phyloP scores from a whole-genome alignment of 768 basidiomycete species.

The Phlebiopsis flavidoalba region DNA sequence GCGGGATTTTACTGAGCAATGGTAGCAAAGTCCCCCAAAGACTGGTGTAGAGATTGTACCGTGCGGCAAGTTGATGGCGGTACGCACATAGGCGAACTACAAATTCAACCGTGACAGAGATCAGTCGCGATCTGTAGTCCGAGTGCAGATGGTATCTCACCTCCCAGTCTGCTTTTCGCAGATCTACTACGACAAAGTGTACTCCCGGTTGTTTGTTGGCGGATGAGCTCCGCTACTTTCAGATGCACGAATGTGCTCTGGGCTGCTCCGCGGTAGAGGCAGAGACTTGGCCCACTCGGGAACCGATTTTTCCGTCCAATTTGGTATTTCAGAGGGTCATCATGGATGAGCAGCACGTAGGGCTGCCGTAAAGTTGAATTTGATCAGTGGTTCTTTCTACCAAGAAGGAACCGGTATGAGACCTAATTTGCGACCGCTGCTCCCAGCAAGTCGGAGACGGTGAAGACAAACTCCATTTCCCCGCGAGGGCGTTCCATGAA shows the following conservation, averaged over 20 bases:
- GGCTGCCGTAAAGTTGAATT: background rate
- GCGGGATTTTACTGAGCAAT: slow-evolving; percentile 21
- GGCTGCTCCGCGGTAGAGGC: slow-evolving; percentile 15
- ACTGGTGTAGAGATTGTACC: slow-evolving; percentile 37
- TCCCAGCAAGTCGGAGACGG: too few species aligned
- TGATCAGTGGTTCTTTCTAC: too few species aligned
- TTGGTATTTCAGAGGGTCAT: background rate
- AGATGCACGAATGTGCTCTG: slow-evolving; percentile 15
- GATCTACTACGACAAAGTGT: slow-evolving; percentile 33
- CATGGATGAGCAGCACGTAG: background rate
- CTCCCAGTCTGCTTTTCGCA: slow-evolving; percentile 33
- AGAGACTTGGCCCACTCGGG: slow-evolving; percentile 17
- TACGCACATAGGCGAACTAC: slow-evolving; percentile 22
- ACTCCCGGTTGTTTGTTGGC: slow-evolving; percentile 13
- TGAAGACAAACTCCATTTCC: background rate
- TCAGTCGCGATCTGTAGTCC: background rate
- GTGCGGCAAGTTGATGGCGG: slow-evolving; percentile 40
- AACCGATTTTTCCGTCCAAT: slow-evolving; percentile 2
- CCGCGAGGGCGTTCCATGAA: background rate
- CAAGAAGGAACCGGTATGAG: too few species aligned
- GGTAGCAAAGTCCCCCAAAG: slow-evolving; percentile 28
- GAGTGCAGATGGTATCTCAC: slow-evolving; percentile 15
- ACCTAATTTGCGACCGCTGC: too few species aligned
- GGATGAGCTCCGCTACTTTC: slow-evolving; percentile 21
- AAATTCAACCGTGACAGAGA: background rate